A percentile compares a stretch with the other conserved stretches of the same genome.
These are phyloP conservation scores for Colletotrichum sp. DNA, from an alignment of 2,329 filamentous ascomycete species.

Conservation along the genomic window DNA sequence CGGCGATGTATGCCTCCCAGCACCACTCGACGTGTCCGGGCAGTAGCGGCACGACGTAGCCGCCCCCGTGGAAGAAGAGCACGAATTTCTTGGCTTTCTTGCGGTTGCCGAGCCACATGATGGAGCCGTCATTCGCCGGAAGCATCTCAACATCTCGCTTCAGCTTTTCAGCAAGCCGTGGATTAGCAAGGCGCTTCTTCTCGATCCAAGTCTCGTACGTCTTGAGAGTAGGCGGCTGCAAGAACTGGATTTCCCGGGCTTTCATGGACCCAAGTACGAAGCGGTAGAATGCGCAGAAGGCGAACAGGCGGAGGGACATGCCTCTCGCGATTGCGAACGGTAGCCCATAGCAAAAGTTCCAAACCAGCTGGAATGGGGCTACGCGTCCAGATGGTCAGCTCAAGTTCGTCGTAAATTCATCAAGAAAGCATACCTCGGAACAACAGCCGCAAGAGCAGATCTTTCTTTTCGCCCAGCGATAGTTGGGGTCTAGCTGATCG, in stretches of 20 bases:
- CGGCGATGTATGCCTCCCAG: slow-evolving; percentile 26
- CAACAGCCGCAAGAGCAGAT: slow-evolving; percentile 14
- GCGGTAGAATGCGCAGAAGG: slow-evolving; percentile 23
- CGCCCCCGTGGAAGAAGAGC: slow-evolving; percentile 35
- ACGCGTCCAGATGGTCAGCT: neutral
- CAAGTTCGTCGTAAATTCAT: fast-evolving
- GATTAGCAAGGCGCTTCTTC: slow-evolving; percentile 17
- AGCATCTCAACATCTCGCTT: slow-evolving; percentile 1
- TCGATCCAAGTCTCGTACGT: slow-evolving; percentile 28
- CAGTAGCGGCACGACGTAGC: slow-evolving; percentile 27
- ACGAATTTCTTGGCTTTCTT: slow-evolving; percentile 29
- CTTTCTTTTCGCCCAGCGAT: slow-evolving; percentile 22
- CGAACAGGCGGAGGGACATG: slow-evolving; percentile 20
- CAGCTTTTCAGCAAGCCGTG: neutral
- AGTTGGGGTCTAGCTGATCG: slow-evolving; percentile 22
- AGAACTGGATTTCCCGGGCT: slow-evolving; percentile 26
- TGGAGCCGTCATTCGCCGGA: slow-evolving; percentile 9
- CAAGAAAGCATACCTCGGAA: slow-evolving; percentile 17
- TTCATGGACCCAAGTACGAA: slow-evolving; percentile 11
- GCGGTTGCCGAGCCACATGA: slow-evolving; percentile 35
- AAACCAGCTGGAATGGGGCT: slow-evolving; percentile 18
- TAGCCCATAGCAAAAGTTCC: slow-evolving; percentile 8
- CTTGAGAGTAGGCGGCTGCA: slow-evolving; percentile 21
- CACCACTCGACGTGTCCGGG: slow-evolving; percentile 31
- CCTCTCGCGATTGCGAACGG: slow-evolving; percentile 22